Evolutionary conservation across 2,329 filamentous ascomycete genomes (phyloP), one percentile per base, ranked within the genome.

Genomic region (Camptophora hylomeconis): DNA sequence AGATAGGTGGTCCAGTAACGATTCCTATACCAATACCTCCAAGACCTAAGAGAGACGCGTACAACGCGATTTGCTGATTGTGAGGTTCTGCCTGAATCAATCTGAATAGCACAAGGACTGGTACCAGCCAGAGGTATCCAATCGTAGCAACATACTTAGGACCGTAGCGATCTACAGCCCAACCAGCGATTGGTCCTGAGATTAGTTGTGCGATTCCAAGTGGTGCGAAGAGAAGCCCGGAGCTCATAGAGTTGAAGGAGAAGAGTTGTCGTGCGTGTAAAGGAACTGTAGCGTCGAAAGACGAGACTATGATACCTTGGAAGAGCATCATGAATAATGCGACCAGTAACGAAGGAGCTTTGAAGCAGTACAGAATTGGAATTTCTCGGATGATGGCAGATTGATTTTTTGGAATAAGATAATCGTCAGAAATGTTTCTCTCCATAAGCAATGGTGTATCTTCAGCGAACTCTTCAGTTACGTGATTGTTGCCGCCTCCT

Each of bases 231-330:
- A 66, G 47, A 0, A 64, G 46, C 4, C 62, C 62, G 2, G 53
- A 42, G 29, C 52, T 47, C 3, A 65, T 44, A 2, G 58, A 59
- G 35, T 55, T 48, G 43, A 65, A 65, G 24, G 44, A 45, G 36
- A 59, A 65, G 22, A 53, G 45, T n/a, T 55, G 45, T 24, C 52
- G 44, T 7, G 58, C 59, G 4, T 57, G 51, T 1, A 57, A 53
- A 1, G 62, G 60, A 5, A 66, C 49, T 1, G 62, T 66, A 19
- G 60, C 57, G 39, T 66, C 62, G 38, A 62, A 65, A 20, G 53
- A 50, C 15, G 44, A 57, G 28, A 54, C 53, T 20, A 51, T 48
- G 5, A 48, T 33, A 2, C 56, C 56, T 36, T 61, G 57, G 5
- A 57, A 38, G 42, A 48, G 52, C 17, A 51, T 48, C 5, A 57